These are phyloP conservation scores for Isabelozyma pseudorhagii DNA, from an alignment of 805 yeast species.

Conservation along the genomic window DNA sequence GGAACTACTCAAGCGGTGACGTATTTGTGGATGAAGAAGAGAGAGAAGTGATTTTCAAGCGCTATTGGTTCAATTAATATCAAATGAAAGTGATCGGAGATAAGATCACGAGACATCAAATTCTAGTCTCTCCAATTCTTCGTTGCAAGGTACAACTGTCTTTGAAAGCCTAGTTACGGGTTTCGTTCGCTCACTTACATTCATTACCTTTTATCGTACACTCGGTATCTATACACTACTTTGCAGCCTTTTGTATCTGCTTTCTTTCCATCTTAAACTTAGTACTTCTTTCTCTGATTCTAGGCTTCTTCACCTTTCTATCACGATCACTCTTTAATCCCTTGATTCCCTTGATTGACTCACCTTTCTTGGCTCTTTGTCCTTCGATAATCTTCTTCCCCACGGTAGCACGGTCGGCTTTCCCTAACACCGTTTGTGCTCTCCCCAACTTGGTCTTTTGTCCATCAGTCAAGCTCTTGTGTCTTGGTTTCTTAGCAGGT, in stretches of 20 bases:
- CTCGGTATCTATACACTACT: neutral
- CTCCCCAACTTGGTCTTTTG: slow-evolving; percentile 80
- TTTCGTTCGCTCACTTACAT: neutral
- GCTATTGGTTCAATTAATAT: no score
- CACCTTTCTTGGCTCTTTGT: slow-evolving; percentile 70
- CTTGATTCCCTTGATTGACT: slow-evolving; percentile 56
- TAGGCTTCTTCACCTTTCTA: slow-evolving; percentile 49
- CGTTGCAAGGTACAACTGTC: neutral
- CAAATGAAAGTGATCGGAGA: no score
- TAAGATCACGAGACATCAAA: no score
- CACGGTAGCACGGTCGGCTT: slow-evolving; percentile 70
- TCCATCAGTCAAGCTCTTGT: slow-evolving; percentile 45
- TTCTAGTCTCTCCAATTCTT: neutral
- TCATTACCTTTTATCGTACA: neutral
- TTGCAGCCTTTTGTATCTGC: slow-evolving; percentile 14
- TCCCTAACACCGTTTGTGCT: slow-evolving; percentile 71
- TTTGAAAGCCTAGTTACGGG: neutral
- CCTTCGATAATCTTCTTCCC: slow-evolving; percentile 68
- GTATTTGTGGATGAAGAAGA: no score
- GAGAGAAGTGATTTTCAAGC: no score
- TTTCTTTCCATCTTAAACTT: slow-evolving; percentile 44
- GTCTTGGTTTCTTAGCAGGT: slow-evolving; percentile 5
- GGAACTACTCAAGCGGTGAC: no score
- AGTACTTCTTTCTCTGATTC: slow-evolving; percentile 54
- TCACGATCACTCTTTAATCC: slow-evolving; percentile 43